Conservation (phyloP, 2,329 filamentous ascomycete genomes). For the Fusarium sp. region DNA sequence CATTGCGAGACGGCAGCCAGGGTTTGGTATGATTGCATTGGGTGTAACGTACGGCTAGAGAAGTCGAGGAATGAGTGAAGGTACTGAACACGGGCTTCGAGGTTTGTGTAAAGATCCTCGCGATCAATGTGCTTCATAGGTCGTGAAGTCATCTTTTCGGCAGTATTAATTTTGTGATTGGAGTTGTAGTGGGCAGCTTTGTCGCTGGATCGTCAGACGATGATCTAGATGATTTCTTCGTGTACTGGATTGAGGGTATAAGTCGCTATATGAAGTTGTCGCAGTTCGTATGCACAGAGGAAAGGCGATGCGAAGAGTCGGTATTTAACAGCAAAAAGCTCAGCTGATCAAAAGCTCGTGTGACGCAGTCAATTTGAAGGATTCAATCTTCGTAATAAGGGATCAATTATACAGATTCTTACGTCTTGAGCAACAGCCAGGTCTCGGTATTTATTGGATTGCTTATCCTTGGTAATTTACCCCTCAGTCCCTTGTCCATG, state of each 20-base stretch:
- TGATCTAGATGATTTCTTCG: neutral
- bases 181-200: too few species aligned
- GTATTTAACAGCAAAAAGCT: neutral
- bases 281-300: neutral
- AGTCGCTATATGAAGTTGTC: neutral
- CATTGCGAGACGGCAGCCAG: neutral
- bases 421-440: constrained; percentile 8
- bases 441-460: constrained; percentile 44
- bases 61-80: constrained; percentile 83
- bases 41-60: constrained; percentile 67
- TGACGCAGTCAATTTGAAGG: constrained; percentile 3
- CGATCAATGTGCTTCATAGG: constrained; percentile 73
- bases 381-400: constrained; percentile 6
- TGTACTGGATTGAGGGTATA: neutral
- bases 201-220: neutral
- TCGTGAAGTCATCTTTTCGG: constrained; percentile 48
- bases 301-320: neutral
- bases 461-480: constrained; percentile 16
- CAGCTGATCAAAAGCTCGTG: neutral
- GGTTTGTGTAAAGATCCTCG: constrained; percentile 76
- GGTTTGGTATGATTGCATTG: neutral
- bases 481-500: constrained; percentile 30
- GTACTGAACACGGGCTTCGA: constrained; percentile 77
- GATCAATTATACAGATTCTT: constrained; percentile 27
- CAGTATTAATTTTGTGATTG: neutral